Evolutionary conservation across 768 basidiomycete species (phyloP), one percentile per base, ranked within the genome.

Genomic region (Mycena galericulata): DNA sequence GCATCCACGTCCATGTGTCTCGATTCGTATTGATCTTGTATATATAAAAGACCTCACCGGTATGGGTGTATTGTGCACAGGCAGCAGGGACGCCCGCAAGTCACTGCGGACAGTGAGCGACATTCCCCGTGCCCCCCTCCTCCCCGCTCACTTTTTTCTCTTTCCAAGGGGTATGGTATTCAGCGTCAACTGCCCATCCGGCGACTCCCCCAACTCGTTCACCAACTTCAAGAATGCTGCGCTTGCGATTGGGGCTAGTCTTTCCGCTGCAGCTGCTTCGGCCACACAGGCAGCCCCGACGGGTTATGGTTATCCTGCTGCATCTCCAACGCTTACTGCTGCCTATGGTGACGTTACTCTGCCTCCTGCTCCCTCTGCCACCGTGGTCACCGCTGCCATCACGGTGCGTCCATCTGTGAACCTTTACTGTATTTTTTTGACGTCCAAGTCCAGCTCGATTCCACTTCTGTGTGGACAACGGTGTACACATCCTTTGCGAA

Each of bases 21-120:
- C 61, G 26, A 30, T 36, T 17, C 26, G 11, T 61, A 67, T 61
- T 47, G 61, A 58, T 29, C 26, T 32, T 57, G 57, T 63, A 34
- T 62, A 6, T 62, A 29, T 12, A 56, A 6, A 4, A 88, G 88
- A 88, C 86, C 9, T 72, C 83, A 40, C 89, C 89, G 5, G 78
- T 88, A 40, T 90, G 89, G 90, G 79, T 89, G 4, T 86, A 85
- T 80, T 90, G 90, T 75, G 78, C 77, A 46, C 89, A 90, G 71
- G 86, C 79, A 57, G 82, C 79, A 46, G 79, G 82, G 43, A 87
- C 85, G 2, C 79, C 88, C 6, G 80, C 76, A 38, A 85, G 82
- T 65, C 90, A 91, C 76, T 90, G 90, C 71, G 88, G 88, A n/a
- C n/a, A n/a, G n/a, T n/a, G n/a, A n/a, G n/a, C n/a, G n/a, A n/a